These are phyloP conservation scores for Fusarium sp. DNA, from an alignment of 2,329 filamentous ascomycete species.

Conservation along the genomic window DNA sequence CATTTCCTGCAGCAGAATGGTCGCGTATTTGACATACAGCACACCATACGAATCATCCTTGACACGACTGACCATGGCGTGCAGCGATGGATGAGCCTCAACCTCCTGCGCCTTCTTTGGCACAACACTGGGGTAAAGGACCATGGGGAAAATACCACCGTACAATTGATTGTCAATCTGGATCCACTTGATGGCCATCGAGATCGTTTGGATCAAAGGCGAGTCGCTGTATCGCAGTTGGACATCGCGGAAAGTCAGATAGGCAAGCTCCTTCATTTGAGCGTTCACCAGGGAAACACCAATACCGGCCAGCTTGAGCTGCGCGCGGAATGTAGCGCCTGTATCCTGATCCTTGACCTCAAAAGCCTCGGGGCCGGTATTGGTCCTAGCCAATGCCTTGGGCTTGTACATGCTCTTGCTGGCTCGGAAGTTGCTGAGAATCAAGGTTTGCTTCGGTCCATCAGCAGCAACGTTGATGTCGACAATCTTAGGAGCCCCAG, in stretches of 20 bases:
- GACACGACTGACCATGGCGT: conserved; percentile 88
- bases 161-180: conserved; percentile 99
- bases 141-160: conserved; percentile 96
- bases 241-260: conserved; percentile 90
- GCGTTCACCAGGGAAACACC: conserved; percentile 93
- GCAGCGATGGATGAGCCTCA: conserved; percentile 93
- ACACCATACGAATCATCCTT: conserved; percentile 99
- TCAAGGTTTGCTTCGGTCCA: conserved; percentile 92
- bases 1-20: conserved; percentile 94
- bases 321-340: conserved; percentile 86
- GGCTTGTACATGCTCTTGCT: conserved; percentile 89
- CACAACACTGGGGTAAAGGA: conserved; percentile 96
- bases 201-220: conserved; percentile 89
- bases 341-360: conserved; percentile 94
- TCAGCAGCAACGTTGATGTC: conserved; percentile 96
- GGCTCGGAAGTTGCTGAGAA: conserved; percentile 90
- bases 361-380: conserved; percentile 67
- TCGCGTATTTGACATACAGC: conserved; percentile 98
- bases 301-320: conserved; percentile 86
- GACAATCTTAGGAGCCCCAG: conserved; percentile 82
- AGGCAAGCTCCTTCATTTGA: conserved; percentile 90
- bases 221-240: conserved; percentile 93
- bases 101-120: conserved; percentile 97
- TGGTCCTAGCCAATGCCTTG: conserved; percentile 59
- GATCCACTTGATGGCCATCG: conserved; percentile 95